A percentile compares a stretch with the other conserved stretches of the same genome.
Evolutionary conservation across 2,329 filamentous ascomycete species (phyloP).

Genomic region (Cadophora sp.): DNA sequence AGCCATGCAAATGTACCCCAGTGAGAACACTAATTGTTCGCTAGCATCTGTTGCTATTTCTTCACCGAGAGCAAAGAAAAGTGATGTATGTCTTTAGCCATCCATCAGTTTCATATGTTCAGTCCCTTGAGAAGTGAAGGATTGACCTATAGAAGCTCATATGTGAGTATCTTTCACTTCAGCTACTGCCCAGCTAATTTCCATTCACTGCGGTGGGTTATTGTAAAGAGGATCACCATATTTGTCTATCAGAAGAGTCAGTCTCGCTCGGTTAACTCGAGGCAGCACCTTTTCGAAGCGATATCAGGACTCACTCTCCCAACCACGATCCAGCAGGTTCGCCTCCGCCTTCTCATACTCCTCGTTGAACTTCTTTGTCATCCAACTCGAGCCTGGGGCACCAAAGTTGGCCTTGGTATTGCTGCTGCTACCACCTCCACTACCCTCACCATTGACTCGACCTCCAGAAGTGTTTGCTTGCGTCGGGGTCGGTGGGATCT

Average conservation of each 20-base stretch:
- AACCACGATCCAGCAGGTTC: slow-evolving; percentile 57
- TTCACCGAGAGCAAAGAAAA: neutral
- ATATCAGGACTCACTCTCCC: slow-evolving; percentile 47
- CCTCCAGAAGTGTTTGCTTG: slow-evolving; percentile 15
- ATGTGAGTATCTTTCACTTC: neutral
- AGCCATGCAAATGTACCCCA: neutral
- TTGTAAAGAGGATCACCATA: slow-evolving; percentile 19
- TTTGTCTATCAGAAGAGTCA: slow-evolving; percentile 31
- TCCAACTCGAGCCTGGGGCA: slow-evolving; percentile 58
- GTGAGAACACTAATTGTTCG: neutral
- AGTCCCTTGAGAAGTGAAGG: neutral
- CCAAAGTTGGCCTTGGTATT: slow-evolving; percentile 39
- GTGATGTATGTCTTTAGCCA: neutral
- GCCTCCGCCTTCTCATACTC: slow-evolving; percentile 58
- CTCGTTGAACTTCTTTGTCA: slow-evolving; percentile 61
- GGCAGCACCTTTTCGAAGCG: neutral
- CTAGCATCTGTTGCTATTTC: neutral
- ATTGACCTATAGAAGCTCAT: neutral
- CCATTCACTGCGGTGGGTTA: neutral
- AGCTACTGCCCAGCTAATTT: neutral
- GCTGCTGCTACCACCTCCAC: slow-evolving; percentile 14
- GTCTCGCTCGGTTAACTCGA: slow-evolving; percentile 38
- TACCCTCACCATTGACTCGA: slow-evolving; percentile 23
- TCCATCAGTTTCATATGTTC: neutral
- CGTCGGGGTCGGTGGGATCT: slow-evolving; percentile 14